These are phyloP conservation scores for Aspergillus mulundensis DNA, from an alignment of 495 filamentous ascomycete species.

Conservation along the genomic window DNA sequence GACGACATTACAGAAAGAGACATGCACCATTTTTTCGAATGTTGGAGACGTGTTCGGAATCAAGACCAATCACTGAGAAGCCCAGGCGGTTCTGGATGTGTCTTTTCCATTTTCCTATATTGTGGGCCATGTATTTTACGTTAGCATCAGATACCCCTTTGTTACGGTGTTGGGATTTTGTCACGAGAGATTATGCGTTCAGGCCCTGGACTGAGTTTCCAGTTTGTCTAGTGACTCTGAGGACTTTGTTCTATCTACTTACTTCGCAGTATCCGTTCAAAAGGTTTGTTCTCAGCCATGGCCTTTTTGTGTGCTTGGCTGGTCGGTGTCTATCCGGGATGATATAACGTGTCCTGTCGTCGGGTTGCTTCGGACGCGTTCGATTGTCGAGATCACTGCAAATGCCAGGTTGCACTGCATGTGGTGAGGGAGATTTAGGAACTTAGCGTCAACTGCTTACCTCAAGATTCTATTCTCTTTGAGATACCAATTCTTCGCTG, in stretches of 20 bases:
- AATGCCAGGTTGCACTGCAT: too few species aligned
- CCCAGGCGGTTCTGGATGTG: too few species aligned
- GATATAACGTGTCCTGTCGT: too few species aligned
- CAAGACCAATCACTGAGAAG: too few species aligned
- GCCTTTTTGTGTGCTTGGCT: not conserved
- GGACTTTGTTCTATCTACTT: not conserved
- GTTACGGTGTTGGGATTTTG: conserved; percentile 1
- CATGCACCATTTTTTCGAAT: too few species aligned
- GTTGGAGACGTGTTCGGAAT: too few species aligned
- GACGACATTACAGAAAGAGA: too few species aligned
- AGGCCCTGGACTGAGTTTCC: not conserved
- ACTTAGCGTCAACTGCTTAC: not conserved
- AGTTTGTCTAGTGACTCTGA: not conserved
- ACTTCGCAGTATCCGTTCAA: not conserved
- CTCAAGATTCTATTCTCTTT: not conserved
- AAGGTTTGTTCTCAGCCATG: not conserved
- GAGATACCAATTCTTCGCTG: not conserved
- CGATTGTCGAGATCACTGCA: too few species aligned
- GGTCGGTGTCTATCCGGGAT: too few species aligned
- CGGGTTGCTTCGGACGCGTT: too few species aligned
- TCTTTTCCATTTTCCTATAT: not conserved
- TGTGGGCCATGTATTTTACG: conserved; percentile 5
- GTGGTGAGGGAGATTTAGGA: too few species aligned
- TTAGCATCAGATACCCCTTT: conserved; percentile 10
- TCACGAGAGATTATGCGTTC: not conserved